Evolutionary conservation across 495 filamentous ascomycete species (phyloP), one percentile per base, ranked within the genome.

Genomic region (Massariosphaeria phaeospora): DNA sequence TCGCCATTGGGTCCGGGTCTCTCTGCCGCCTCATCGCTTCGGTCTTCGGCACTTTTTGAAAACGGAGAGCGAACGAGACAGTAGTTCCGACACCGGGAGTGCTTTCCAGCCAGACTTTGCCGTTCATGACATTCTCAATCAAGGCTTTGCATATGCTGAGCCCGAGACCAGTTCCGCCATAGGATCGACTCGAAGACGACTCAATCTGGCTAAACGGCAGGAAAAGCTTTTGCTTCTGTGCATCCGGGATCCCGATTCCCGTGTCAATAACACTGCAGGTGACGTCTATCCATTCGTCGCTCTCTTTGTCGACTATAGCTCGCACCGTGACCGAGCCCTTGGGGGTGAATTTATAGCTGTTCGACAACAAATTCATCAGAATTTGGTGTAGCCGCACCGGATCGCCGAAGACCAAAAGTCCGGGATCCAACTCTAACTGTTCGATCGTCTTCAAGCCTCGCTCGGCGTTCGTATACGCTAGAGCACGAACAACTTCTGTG

Each of bases 111-210:
- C 81, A 82, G 56, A 96, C 93, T 24, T 75, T 82, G 15, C 90
- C 90, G 13, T 84, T 80, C 73, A 96, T 85, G 60, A 94, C 91
- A 47, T 88, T 89, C 70, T 94, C 87, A 52, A 96, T 89, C 44
- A 96, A 82, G 1, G 91, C 90, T 68, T 95, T 96, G 78, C 90
- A 96, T 58, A 96, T 96, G 63, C 86, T 90, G 36, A 96, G 73
- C 1, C 90, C 90, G 7, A 96, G 82, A 18, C 90, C 90, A 66
- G 88, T 94, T 33, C 90, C 90, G 44, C 90, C 90, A 56, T 93
- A 95, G 52, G 87, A 91, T 30, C 90, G 74, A 39, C 89, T 88
- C 1, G 88, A 93, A 41, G 86, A 89, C 40, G 80, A 83, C 70
- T 96, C 90, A 2, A 89, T 89, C 68, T 96, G 90, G 49, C 85